Percentiles rank a stretch among this genome's conserved stretches.
Evolutionary conservation across 2,329 filamentous ascomycete genomes (phyloP).

Genomic region (Pseudocercospora fuligena): DNA sequence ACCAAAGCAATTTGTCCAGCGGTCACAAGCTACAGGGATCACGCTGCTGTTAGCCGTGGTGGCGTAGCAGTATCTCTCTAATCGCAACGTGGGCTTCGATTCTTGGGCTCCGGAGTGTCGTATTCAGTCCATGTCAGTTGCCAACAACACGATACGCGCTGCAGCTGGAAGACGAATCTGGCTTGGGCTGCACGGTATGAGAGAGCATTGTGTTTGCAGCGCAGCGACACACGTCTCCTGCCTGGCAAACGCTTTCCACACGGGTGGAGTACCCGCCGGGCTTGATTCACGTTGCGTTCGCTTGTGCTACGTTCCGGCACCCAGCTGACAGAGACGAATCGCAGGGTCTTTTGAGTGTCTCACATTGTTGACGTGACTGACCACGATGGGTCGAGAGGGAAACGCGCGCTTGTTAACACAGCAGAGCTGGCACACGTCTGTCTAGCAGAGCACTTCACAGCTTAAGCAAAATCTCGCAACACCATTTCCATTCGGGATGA

Average conservation of each 20-base stretch:
- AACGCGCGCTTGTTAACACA: neutral
- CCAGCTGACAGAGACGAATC: constrained; percentile 9
- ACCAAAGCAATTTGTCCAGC: constrained; percentile 13
- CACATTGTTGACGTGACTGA: constrained; percentile 4
- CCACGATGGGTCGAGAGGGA: neutral
- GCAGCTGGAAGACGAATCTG: neutral
- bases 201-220: neutral
- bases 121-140: constrained; percentile 4
- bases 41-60: constrained; percentile 11
- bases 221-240: neutral
- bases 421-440: neutral
- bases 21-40: constrained; percentile 10
- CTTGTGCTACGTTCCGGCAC: neutral
- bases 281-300: constrained; percentile 12
- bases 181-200: neutral
- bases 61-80: constrained; percentile 11
- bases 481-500: too few relatives aligned
- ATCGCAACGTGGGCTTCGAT: constrained; percentile 11
- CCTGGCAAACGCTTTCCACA: neutral
- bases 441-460: too few relatives aligned
- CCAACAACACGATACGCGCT: constrained; percentile 4
- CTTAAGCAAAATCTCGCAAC: too few relatives aligned
- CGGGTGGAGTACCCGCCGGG: neutral
- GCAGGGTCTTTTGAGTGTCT: neutral
- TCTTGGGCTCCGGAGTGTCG: neutral